A percentile compares a stretch with the other conserved stretches of the same genome.
Evolutionary conservation across 2,329 filamentous ascomycete species (phyloP).

Genomic region (Rutstroemia sp.): DNA sequence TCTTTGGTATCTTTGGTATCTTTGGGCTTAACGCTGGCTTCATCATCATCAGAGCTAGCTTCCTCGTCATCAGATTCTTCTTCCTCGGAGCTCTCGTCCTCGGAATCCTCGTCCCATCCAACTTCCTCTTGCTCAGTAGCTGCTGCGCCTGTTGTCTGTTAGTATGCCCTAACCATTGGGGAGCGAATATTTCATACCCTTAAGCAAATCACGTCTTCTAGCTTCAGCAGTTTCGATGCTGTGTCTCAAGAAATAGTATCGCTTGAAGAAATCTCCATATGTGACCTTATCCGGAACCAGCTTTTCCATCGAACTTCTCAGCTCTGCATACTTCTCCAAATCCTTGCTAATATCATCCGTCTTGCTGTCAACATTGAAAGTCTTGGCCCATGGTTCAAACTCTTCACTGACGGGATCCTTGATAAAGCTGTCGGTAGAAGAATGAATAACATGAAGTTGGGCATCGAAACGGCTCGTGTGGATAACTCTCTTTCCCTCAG

Average conservation of each 20-base stretch:
- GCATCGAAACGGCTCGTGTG: conserved; percentile 93
- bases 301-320: conserved; percentile 87
- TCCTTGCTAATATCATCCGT: conserved; percentile 77
- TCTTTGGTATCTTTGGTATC: conserved; percentile 20
- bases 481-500: conserved; percentile 83
- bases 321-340: conserved; percentile 77
- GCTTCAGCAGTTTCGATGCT: conserved; percentile 91
- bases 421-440: conserved; percentile 70
- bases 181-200: conserved; percentile 54
- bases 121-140: conserved; percentile 58
- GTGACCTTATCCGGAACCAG: conserved; percentile 89
- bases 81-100: not conserved
- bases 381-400: conserved; percentile 64
- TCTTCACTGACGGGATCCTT: conserved; percentile 72
- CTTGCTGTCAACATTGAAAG: conserved; percentile 75
- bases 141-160: conserved; percentile 37
- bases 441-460: conserved; percentile 92
- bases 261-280: conserved; percentile 83
- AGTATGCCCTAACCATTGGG: not conserved
- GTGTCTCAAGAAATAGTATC: conserved; percentile 91
- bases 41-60: not conserved
- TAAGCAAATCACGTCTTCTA: conserved; percentile 78
- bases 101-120: conserved; percentile 51
- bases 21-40: not conserved
- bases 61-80: not conserved